Percentiles rank a stretch among this genome's conserved stretches.
phyloP scores from a whole-genome alignment of 345 rosid genomes.

The Citrus inodora region DNA sequence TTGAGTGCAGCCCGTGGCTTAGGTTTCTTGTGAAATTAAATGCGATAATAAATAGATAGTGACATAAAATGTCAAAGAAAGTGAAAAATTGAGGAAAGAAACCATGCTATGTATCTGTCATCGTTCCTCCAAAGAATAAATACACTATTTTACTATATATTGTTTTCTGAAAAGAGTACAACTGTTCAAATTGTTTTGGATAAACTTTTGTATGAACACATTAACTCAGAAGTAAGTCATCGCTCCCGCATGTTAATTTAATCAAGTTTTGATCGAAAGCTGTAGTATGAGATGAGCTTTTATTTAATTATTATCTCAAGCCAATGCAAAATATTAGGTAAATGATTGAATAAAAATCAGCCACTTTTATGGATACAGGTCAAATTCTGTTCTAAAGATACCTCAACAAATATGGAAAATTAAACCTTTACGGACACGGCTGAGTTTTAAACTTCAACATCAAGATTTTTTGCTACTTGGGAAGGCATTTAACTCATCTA shows the following conservation, averaged over 20 bases:
- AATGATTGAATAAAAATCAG: neutral
- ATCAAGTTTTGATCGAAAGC: too few relatives aligned
- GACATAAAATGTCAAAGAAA: neutral
- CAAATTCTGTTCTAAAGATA: neutral
- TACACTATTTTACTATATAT: too few relatives aligned
- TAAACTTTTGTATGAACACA: too few relatives aligned
- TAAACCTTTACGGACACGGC: neutral
- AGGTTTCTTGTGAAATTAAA: neutral
- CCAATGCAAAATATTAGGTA: too few relatives aligned
- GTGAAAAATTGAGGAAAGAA: neutral
- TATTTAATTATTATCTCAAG: too few relatives aligned
- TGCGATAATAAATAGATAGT: neutral
- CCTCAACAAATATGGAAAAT: neutral
- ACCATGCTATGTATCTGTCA: neutral
- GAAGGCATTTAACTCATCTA: neutral
- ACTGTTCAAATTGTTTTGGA: too few relatives aligned
- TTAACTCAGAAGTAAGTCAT: too few relatives aligned
- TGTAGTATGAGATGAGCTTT: too few relatives aligned
- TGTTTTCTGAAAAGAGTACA: too few relatives aligned
- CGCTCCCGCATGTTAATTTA: too few relatives aligned
- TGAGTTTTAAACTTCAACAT: neutral
- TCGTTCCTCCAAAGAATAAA: too few relatives aligned
- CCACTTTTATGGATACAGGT: conserved; percentile 7
- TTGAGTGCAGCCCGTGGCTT: neutral
- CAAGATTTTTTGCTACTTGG: neutral